Evolutionary conservation across 345 rosid genomes (phyloP).

Genomic region (Psidium friedrichsthalianum): DNA sequence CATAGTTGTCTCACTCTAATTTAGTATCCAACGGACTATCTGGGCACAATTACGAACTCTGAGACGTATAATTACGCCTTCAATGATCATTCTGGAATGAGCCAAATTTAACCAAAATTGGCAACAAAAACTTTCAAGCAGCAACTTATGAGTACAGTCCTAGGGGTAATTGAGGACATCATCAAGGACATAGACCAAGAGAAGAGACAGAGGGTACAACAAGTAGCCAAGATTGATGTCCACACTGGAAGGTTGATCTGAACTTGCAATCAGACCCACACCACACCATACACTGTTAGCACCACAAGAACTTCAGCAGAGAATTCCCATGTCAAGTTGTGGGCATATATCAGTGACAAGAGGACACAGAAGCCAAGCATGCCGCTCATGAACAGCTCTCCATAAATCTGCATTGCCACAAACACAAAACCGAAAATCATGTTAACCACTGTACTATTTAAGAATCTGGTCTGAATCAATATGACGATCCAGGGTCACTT

Average conservation of each 20-base stretch:
- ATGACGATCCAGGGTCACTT: neutral
- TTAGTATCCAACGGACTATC: neutral
- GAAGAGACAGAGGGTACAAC: slow-evolving; percentile 16
- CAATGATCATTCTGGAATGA: neutral
- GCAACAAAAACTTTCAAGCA: neutral
- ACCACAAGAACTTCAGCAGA: slow-evolving; percentile 23
- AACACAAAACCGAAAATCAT: neutral
- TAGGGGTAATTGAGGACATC: slow-evolving; percentile 2
- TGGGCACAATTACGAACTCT: neutral
- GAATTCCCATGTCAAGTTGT: slow-evolving; percentile 22
- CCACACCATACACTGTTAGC: slow-evolving; percentile 1
- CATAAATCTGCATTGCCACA: slow-evolving; percentile 18
- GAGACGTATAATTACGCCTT: neutral
- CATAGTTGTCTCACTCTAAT: neutral
- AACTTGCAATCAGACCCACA: slow-evolving; percentile 18
- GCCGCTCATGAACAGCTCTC: slow-evolving; percentile 25
- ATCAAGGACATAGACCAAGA: slow-evolving; percentile 19
- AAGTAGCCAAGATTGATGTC: slow-evolving; percentile 21
- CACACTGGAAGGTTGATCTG: slow-evolving; percentile 15
- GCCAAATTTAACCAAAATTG: neutral
- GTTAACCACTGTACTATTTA: neutral
- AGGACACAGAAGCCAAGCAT: slow-evolving; percentile 6
- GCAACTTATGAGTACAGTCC: neutral
- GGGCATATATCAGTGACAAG: slow-evolving; percentile 12
- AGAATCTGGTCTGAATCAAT: neutral